These are phyloP conservation scores for Pezicula radicicola DNA, from an alignment of 2,329 filamentous ascomycete genomes.

Conservation along the genomic window DNA sequence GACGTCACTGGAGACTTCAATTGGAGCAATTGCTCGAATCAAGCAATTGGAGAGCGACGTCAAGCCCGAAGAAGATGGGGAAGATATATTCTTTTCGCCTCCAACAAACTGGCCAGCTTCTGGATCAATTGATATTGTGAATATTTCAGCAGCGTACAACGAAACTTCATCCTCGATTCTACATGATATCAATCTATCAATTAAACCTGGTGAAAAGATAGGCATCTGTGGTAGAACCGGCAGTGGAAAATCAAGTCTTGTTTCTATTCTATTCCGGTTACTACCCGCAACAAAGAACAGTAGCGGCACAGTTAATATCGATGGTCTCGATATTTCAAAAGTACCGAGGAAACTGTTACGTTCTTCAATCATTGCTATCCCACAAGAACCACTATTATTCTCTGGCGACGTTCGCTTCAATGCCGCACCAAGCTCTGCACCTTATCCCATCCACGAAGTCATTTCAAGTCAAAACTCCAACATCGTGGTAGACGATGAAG, in stretches of 20 bases:
- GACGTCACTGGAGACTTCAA: conserved; percentile 54
- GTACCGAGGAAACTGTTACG: conserved; percentile 41
- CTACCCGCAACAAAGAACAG: conserved; percentile 41
- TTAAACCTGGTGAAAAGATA: conserved; percentile 39
- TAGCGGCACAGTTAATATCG: conserved; percentile 35
- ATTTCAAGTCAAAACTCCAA: conserved; percentile 14
- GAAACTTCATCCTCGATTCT: conserved; percentile 5
- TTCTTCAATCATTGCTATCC: conserved; percentile 39
- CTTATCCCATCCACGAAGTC: conserved; percentile 14
- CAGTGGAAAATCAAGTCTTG: conserved; percentile 48
- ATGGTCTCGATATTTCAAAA: conserved; percentile 37
- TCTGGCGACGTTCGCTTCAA: conserved; percentile 45
- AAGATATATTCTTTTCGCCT: conserved; percentile 10
- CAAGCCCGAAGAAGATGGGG: conserved; percentile 36
- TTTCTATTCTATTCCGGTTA: conserved; percentile 45
- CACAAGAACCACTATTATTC: conserved; percentile 46
- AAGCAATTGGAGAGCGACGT: conserved; percentile 47
- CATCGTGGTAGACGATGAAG: conserved; percentile 66
- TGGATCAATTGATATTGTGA: conserved; percentile 4
- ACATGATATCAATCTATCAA: conserved; percentile 5
- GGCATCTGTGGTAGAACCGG: conserved; percentile 51
- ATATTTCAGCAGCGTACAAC: conserved; percentile 10
- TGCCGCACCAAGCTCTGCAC: conserved; percentile 38
- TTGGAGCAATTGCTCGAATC: conserved; percentile 53
- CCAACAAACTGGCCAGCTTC: conserved; percentile 5